Conservation (phyloP, 768 basidiomycete species). For the Paxillus involutus region DNA sequence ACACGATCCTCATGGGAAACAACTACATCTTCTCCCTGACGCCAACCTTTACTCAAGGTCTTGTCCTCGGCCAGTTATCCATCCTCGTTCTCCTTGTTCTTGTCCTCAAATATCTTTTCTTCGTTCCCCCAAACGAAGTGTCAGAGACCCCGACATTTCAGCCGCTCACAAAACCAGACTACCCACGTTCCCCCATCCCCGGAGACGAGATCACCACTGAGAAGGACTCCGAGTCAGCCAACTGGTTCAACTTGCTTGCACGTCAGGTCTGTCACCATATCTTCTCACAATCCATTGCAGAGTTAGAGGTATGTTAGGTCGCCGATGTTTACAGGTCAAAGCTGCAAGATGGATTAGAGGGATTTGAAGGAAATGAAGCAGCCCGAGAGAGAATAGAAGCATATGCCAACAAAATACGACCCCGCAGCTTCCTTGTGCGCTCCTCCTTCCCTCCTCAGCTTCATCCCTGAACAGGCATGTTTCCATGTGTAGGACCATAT, state of each 20-base stretch:
- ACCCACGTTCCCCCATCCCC: slow-evolving; percentile 29
- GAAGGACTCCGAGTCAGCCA: slow-evolving; percentile 64
- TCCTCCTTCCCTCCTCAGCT: neutral
- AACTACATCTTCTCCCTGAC: slow-evolving; percentile 73
- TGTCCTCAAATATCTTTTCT: slow-evolving; percentile 93
- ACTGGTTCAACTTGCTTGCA: slow-evolving; percentile 89
- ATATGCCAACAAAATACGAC: slow-evolving; percentile 77
- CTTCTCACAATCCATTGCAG: neutral
- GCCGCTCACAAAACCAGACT: slow-evolving; percentile 52
- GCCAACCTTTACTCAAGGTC: slow-evolving; percentile 93
- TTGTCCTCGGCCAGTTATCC: slow-evolving; percentile 89
- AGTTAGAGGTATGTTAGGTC: slow-evolving; percentile 41
- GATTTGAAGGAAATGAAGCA: slow-evolving; percentile 78
- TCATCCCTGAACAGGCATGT: slow-evolving; percentile 2
- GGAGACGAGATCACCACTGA: slow-evolving; percentile 3
- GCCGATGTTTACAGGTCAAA: slow-evolving; percentile 75
- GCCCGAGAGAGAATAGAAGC: slow-evolving; percentile 77
- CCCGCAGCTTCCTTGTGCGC: slow-evolving; percentile 65
- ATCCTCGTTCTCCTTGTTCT: slow-evolving; percentile 74
- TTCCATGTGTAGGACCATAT: slow-evolving; percentile 70
- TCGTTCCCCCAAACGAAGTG: slow-evolving; percentile 69
- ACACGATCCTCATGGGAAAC: slow-evolving; percentile 23
- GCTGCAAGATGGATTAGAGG: slow-evolving; percentile 66
- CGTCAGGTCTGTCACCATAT: slow-evolving; percentile 59
- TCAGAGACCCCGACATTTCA: slow-evolving; percentile 60